Evolutionary conservation across 805 yeast genomes (phyloP).

Genomic region (Nakazawaea wickerhamii): DNA sequence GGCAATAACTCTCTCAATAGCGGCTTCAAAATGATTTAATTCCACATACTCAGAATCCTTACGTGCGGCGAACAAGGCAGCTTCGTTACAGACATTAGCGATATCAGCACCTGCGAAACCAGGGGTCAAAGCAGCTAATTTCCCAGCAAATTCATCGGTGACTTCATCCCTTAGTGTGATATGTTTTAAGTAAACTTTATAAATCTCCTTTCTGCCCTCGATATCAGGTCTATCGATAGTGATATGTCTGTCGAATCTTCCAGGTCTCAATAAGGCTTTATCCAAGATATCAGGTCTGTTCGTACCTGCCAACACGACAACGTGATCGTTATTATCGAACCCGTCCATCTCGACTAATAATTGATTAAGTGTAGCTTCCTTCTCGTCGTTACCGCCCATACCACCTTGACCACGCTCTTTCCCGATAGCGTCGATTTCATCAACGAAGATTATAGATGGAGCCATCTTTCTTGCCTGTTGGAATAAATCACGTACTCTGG

Average conservation of each 20-base stretch:
- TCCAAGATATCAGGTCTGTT: conserved; percentile 93
- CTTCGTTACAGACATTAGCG: conserved; percentile 95
- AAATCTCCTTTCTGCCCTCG: conserved; percentile 91
- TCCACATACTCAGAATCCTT: conserved; percentile 64
- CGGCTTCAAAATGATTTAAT: conserved; percentile 83
- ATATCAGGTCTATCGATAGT: conserved; percentile 90
- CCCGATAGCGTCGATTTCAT: conserved; percentile 99
- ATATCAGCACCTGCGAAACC: conserved; percentile 99
- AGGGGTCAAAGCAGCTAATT: conserved; percentile 92
- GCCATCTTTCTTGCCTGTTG: conserved; percentile 89
- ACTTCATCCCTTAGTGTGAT: conserved; percentile 48
- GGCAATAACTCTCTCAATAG: conserved; percentile 95
- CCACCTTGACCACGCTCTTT: conserved; percentile 79
- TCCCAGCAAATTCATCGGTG: conserved; percentile 64
- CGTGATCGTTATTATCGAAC: conserved; percentile 83
- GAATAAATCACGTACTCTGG: conserved; percentile 94
- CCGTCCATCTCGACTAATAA: conserved; percentile 99
- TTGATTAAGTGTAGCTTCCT: conserved; percentile 95
- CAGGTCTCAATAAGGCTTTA: conserved; percentile 91
- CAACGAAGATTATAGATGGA: conserved; percentile 94
- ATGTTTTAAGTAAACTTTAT: conserved; percentile 75
- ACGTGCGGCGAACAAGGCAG: conserved; percentile 95
- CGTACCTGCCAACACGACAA: conserved; percentile 96
- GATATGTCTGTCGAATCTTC: conserved; percentile 94
- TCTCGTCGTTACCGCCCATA: conserved; percentile 88